Percentiles rank a stretch among this genome's conserved stretches.
Conservation (phyloP, 148 eudicot genomes). For the Selenicereus undatus region DNA sequence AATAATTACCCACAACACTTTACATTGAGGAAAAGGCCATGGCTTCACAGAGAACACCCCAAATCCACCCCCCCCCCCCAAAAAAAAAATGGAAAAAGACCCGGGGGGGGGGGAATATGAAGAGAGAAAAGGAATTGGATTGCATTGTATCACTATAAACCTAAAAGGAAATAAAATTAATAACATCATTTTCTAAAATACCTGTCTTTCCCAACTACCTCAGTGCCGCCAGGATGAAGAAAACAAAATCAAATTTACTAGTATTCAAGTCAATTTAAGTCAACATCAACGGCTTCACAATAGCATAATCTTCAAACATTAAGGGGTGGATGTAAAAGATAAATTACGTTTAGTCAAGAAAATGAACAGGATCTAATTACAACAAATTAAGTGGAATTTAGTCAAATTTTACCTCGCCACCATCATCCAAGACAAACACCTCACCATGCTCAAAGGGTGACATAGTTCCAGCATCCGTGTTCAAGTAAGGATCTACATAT, state of each 20-base stretch:
- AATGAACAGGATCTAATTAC: background rate
- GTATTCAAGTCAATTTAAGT: slow-evolving; percentile 9
- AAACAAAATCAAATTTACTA: slow-evolving; percentile 17
- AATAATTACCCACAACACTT: slow-evolving; percentile 19
- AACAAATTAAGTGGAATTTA: background rate
- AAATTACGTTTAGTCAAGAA: background rate
- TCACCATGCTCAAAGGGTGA: slow-evolving; percentile 98
- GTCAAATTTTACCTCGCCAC: slow-evolving; percentile 65
- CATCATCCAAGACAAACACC: slow-evolving; percentile 91
- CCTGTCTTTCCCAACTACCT: slow-evolving; percentile 29
- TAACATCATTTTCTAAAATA: slow-evolving; percentile 26
- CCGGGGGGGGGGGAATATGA: background rate
- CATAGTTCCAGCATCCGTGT: slow-evolving; percentile 98
- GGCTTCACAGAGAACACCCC: background rate
- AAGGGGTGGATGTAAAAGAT: slow-evolving; percentile 4
- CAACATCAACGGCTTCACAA: slow-evolving; percentile 25
- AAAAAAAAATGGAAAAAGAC: background rate
- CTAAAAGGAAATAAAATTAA: slow-evolving; percentile 12
- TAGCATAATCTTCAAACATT: slow-evolving; percentile 12
- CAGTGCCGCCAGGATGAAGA: slow-evolving; percentile 21
- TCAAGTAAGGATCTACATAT: slow-evolving; percentile 84
- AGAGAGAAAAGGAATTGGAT: background rate
- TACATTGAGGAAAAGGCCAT: slow-evolving; percentile 2
- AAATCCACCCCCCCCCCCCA: background rate
- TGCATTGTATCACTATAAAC: background rate